Evolutionary conservation across 164 flowering plant genomes (phyloP), one percentile per base, ranked within the genome.

Genomic region (Macadamia integrifolia): DNA sequence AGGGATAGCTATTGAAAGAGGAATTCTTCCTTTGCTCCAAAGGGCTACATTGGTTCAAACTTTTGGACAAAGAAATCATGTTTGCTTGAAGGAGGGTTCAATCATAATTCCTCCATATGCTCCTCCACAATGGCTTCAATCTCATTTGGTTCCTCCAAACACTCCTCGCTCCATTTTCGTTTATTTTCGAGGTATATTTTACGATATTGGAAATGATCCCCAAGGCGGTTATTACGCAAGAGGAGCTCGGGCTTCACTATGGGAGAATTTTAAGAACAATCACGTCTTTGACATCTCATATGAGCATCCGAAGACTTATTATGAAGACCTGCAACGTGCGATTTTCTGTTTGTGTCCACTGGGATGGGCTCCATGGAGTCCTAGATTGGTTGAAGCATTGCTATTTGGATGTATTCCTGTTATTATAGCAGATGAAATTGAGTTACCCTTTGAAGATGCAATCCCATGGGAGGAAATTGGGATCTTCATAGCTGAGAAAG

Each of bases 341-440:
- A 79, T 93, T 15, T 93, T 93, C 71, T 93, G 98, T 70, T 71
- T 93, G 74, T 93, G 98, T 64, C 98, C 98, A 0, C 85, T 91
- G 13, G 98, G 98, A 28, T 93, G 98, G 97, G 97, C 98, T 3
- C 98, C 98, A 14, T 93, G 98, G 98, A 93, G 97, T 76, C 98
- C 98, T 0, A 83, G 98, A 73, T 68, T 93, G 70, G 98, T 93
- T 1, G 98, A 93, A 73, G 98, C 86, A 3, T 97, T 93, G 61
- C 83, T 93, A 61, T 93, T 93, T 68, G 98, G 98, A 1, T 93
- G 97, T 81, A 91, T 93, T 60, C 98, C 97, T 2, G 96, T 93
- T 13, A 87, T 93, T 70, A 91, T 93, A 62, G 98, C 98, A 32
- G 98, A 93, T 66, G 97, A 93, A 74, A 93, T 93, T 68, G 97